Conservation (phyloP, 1,284 basidiomycete genomes). For the Ganoderma sinense region DNA sequence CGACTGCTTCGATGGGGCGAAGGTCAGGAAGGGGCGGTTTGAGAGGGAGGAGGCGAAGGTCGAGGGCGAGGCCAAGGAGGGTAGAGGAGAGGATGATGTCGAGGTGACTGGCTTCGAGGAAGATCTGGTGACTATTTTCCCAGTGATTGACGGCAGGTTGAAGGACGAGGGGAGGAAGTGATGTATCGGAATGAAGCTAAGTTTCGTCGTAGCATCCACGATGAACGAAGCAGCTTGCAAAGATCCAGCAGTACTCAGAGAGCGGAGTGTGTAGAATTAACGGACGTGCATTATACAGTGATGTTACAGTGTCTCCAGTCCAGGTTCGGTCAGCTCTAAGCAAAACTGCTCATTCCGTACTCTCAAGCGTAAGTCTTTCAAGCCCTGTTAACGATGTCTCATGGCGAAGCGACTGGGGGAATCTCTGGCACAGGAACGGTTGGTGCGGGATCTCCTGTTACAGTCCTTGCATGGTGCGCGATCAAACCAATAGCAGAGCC, state of each 20-base stretch:
- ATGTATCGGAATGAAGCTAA: neutral
- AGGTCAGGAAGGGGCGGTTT: constrained; percentile 44
- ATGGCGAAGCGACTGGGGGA: constrained; percentile 19
- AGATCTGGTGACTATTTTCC: constrained; percentile 72
- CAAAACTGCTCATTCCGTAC: neutral
- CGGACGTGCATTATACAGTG: constrained; percentile 6
- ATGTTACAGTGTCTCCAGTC: neutral
- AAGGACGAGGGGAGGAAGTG: constrained; percentile 62
- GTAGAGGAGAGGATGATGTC: neutral
- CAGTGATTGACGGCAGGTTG: constrained; percentile 76
- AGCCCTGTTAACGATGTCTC: neutral
- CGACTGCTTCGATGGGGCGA: constrained; percentile 73
- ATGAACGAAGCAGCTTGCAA: neutral
- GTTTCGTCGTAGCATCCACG: neutral
- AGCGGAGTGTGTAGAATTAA: neutral
- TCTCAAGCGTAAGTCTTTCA: neutral
- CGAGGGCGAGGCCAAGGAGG: constrained; percentile 34
- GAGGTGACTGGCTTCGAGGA: constrained; percentile 42
- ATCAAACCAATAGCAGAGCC: constrained; percentile 68
- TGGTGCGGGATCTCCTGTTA: constrained; percentile 58
- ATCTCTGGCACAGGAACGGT: constrained; percentile 43
- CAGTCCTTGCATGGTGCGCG: constrained; percentile 57
- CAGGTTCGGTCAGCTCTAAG: neutral
- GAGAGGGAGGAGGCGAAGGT: constrained; percentile 35
- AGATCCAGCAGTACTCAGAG: neutral